Base-by-base conservation (phyloP, 2,329 filamentous ascomycete species). In the Monilinia polystroma region DNA sequence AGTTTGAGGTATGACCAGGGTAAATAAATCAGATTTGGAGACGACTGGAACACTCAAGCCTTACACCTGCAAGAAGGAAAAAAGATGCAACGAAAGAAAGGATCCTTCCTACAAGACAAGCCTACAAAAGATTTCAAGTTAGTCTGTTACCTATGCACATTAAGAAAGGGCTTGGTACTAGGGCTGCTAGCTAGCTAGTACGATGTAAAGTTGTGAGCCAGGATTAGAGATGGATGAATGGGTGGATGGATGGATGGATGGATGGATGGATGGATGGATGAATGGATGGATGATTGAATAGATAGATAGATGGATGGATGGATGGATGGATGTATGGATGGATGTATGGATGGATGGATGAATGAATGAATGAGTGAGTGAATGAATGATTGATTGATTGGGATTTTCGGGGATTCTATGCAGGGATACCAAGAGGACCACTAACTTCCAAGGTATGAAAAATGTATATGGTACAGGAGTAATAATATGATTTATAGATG, bases 61-160 rank as follows among this genome's bases (percentile, higher is more conserved):
- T 32, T 35, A n/a, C 43, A 18, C 26, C 43, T n/a, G 57, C 57
- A 59, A 59, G 57, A 60, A 59, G 47, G 26, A 49, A 49, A 38
- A 32, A 60, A 26, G 43, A 60, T 49, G 45, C 57, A 35, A 23
- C 57, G 43, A 59, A 23, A 4, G 26, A 49, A 47, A 59, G 43
- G 41, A 56, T 45, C 29, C 26, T 47, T 47, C 11, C 41, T 32
- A 35, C 32, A 35, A 35, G 32, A 35, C 32, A 35, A 35, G 32
- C 32, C 32, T 35, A 59, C 41, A 29, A 47, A 23, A 58, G 41
- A 59, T 59, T 47, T 18, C 56, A 49, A 49, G 32, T 60, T 60
- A 23, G 57, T 49, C 57, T 59, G 11, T n/a, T 35, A 32, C 32
- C 5, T 38, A 14, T 38, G 32, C 56, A 47, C 41, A 47, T 32